Evolutionary conservation across 441 rosid species (phyloP).

Genomic region (Adansonia gregorii): DNA sequence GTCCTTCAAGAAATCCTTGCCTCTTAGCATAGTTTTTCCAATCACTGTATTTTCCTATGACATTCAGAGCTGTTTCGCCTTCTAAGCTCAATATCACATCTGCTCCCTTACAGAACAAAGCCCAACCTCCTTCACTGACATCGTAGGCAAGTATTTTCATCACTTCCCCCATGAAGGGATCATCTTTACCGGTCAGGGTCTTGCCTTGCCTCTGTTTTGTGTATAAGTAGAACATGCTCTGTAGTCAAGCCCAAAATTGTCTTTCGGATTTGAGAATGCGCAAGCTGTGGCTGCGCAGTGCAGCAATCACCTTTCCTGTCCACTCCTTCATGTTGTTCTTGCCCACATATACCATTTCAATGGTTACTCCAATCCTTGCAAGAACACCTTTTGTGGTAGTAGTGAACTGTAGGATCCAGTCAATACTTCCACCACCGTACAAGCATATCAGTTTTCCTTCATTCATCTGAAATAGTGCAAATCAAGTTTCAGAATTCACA

Average conservation of each 20-base stretch:
- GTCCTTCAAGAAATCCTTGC: slow-evolving; percentile 18
- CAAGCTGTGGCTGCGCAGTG: slow-evolving; percentile 27
- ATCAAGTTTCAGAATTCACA: neutral
- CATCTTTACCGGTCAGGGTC: neutral
- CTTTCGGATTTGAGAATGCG: slow-evolving; percentile 17
- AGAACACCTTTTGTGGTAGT: slow-evolving; percentile 15
- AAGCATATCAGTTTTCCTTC: slow-evolving; percentile 37
- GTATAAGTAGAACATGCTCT: slow-evolving; percentile 43
- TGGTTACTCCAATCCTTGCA: slow-evolving; percentile 23
- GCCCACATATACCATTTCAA: slow-evolving; percentile 39
- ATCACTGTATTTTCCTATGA: neutral
- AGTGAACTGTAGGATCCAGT: slow-evolving; percentile 44
- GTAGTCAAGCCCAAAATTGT: slow-evolving; percentile 45
- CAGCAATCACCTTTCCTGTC: slow-evolving; percentile 15
- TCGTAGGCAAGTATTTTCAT: slow-evolving; percentile 43
- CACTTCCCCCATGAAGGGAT: slow-evolving; percentile 39
- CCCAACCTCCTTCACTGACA: slow-evolving; percentile 45
- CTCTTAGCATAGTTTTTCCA: neutral
- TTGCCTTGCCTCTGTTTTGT: slow-evolving; percentile 31
- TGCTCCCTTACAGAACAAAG: slow-evolving; percentile 30
- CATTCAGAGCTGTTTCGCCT: slow-evolving; percentile 17
- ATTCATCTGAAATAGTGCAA: slow-evolving; percentile 20
- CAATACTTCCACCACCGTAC: slow-evolving; percentile 43
- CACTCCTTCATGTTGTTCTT: slow-evolving; percentile 36
- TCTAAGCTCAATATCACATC: slow-evolving; percentile 30